Evolutionary conservation across 163 green algal species (phyloP), one percentile per base, ranked within the genome.

Genomic region (Trebouxiophyceae sp.): DNA sequence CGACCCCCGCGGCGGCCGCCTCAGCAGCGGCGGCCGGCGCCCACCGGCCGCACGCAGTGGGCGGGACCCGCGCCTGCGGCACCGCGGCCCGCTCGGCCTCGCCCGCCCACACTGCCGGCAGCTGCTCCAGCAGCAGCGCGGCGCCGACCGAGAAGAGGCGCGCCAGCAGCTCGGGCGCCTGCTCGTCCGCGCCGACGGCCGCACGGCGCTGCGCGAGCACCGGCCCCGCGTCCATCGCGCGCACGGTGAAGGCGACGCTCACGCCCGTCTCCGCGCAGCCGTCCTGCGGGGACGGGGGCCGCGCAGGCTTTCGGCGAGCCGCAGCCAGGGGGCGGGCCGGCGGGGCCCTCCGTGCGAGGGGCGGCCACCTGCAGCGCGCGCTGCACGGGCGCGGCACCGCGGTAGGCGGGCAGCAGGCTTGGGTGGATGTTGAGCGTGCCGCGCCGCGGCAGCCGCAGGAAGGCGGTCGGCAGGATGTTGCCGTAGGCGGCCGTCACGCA

Each of bases 381-480:
- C 68, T 96, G 93, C 46, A 98, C 91, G 4, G 93, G 93, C 22
- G 93, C 93, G 0, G 93, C 93, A 2, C 93, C 93, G 16, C 93
- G 84, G 68, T 92, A 98, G 32, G 74, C 68, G 0, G 94, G 94
- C 69, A 99, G 85, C 44, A 98, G 82, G 66, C 77, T 91, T n/a
- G 94, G 93, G 78, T 99, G 94, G 63, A 99, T 92, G 84, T 99
- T 99, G 46, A 99, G 83, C 0, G 88, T 97, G 45, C 94, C 92
- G 32, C 79, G 73, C 5, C 54, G 66, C 0, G 94, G 94, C 8
- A 97, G 90, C 60, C 82, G 72, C 28, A 99, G 84, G 78, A 99
- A 97, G 4, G 59, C 54, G 34, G 82, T 57, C 0, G 94, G 94
- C 32, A 99, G 81, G 68, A 98, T 91, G 80, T 97, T 95, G 67